phyloP scores from a whole-genome alignment of 225 moss, liverwort and hornwort species.

The Straminergon stramineum region DNA sequence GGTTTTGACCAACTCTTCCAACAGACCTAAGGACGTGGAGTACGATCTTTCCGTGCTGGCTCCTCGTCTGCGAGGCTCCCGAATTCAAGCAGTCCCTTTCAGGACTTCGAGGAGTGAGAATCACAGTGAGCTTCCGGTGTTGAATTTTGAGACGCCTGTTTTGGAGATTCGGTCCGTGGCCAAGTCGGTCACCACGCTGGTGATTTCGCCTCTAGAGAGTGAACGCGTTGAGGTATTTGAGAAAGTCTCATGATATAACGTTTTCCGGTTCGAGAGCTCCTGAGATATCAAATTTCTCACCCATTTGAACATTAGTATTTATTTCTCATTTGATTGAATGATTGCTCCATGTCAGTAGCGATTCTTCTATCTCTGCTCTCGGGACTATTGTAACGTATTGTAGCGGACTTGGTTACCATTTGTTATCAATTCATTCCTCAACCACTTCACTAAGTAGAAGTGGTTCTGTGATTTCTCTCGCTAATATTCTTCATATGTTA shows the following conservation, averaged over 20 bases:
- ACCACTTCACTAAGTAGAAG: not conserved
- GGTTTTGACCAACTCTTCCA: constrained; percentile 40
- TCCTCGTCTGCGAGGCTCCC: constrained; percentile 17
- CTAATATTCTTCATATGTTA: not conserved
- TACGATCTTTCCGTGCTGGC: constrained; percentile 55
- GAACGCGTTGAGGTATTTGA: not conserved
- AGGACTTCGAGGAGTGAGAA: constrained; percentile 56
- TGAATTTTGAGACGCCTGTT: constrained; percentile 22
- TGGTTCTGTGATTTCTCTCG: not conserved
- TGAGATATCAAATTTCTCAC: not conserved
- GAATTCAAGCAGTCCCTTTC: constrained; percentile 46
- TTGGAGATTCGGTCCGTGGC: constrained; percentile 47
- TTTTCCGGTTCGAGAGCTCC: not conserved
- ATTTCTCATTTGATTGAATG: not conserved
- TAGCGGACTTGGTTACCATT: not conserved
- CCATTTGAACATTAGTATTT: not conserved
- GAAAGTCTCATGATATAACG: not conserved
- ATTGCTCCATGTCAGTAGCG: not conserved
- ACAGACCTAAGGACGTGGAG: constrained; percentile 51
- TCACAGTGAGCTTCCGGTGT: constrained; percentile 42
- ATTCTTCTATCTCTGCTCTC: not conserved
- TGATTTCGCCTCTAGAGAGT: constrained; percentile 24
- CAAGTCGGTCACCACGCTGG: constrained; percentile 67
- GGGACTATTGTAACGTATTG: not conserved
- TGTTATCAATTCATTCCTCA: not conserved